Evolutionary conservation across 2,329 filamentous ascomycete species (phyloP), one percentile per base, ranked within the genome.

Genomic region (Blumeria hordei): DNA sequence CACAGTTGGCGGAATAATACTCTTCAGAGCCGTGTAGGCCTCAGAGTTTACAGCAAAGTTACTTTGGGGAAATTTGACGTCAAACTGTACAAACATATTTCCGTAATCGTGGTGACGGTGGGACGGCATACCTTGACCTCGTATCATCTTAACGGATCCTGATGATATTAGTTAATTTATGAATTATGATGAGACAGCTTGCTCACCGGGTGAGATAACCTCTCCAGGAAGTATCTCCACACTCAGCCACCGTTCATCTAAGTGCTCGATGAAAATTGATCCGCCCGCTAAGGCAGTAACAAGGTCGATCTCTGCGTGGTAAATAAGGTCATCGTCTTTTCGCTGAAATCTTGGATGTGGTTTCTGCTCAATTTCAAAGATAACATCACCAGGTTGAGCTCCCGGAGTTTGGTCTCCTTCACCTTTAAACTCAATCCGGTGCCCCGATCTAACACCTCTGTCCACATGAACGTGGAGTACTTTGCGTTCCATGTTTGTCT

Each of bases 351-450:
- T 83, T 33, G 83, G 60, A 69, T 98, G 92, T n/a, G 88, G 88
- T 78, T 98, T 98, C 75, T 96, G 88, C 71, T 96, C 90, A 60
- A 98, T 96, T 72, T 96, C 88, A 67, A 98, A 98, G 59, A 95
- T 84, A 56, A 98, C 92, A 66, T 98, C 93, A 61, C 93, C 92
- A 14, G 92, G 85, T 67, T 94, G 78, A 54, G 94, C 85, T 60
- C 88, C 90, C 18, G 92, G 92, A 56, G 88, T 81, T 68, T 96
- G 92, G 67, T 98, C 92, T 70, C 92, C 92, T 69, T 98, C 92
- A 57, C 92, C 92, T 56, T 84, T 81, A 76, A 96, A 98, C 67
- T 95, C 88, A 61, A 98, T 87, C 75, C 94, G 94, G 70, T 90
- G 90, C 59, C 92, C 92, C 67, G 79, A 88, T 70, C 83, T 83